Base-by-base conservation (phyloP, 1,284 basidiomycete species). In the Leccinum fuscescens region DNA sequence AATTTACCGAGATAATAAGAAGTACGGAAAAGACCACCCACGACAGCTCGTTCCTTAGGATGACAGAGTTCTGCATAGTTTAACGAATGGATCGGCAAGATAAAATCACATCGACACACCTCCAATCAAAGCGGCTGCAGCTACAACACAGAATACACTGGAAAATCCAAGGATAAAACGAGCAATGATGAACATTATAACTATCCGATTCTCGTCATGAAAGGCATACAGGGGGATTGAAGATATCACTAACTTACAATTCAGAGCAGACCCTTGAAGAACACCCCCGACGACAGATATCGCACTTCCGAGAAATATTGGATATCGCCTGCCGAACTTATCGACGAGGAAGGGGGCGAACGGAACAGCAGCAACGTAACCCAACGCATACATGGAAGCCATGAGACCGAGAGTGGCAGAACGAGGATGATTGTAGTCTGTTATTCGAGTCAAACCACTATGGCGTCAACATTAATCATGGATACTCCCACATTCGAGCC, bases 21-120 rank as follows among this genome's bases (percentile, higher is more conserved):
- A 33, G 3, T 5, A 33, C 33, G 33, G 33, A 1, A 33, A 33
- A 33, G 33, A 33, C 33, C 4, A 33, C 33, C 33, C 33, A 33
- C 12, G 33, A 33, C 33, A n/a, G n/a, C n/a, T n/a, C n/a, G 33
- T 33, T 33, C 33, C 33, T 33, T 2, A 33, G 33, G 33, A 75
- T 4, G 74, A 65, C 11, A 92, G 6, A 35, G 6, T 35, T 22
- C 42, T 44, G 15, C 17, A 44, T 20, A n/a, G 42, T 20, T 44
- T n/a, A 20, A 17, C 17, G 42, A 44, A 20, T 6, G 3, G 5
- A 44, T 44, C 15, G 17, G 17, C 42, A 4, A 44, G 17, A 17
- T 44, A 20, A 44, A 44, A 46, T 20, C 44, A 46, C 5, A 17
- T 46, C 9, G 17, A 46, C 44, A 20, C 6, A 46, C 44, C 44